Evolutionary conservation across 352 stramenopile species (phyloP).

Genomic region (Globisporangium nunn): DNA sequence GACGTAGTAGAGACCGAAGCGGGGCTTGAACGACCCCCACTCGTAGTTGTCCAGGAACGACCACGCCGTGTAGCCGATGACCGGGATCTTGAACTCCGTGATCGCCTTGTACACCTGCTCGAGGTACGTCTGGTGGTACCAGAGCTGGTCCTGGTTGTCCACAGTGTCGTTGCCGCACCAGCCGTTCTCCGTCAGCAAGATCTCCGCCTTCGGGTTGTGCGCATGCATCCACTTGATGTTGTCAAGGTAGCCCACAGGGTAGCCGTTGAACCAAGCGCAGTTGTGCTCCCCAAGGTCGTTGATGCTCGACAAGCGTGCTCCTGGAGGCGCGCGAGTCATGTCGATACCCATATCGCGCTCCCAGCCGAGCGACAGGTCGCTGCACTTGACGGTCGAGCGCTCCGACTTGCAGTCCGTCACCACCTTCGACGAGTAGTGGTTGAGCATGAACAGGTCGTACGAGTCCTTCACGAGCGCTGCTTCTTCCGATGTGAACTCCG

Average conservation of each 20-base stretch:
- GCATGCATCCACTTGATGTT: constrained; percentile 63
- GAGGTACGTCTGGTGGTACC: constrained; percentile 48
- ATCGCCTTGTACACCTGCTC: constrained; percentile 55
- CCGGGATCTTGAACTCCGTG: constrained; percentile 45
- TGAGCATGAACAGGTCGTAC: constrained; percentile 93
- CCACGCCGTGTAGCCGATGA: constrained; percentile 92
- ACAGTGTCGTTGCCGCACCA: constrained; percentile 51
- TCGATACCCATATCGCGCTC: constrained; percentile 43
- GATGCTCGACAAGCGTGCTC: constrained; percentile 36
- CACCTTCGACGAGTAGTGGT: constrained; percentile 80
- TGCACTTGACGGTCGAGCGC: constrained; percentile 27
- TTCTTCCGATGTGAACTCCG: constrained; percentile 79
- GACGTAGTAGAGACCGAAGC: constrained; percentile 16
- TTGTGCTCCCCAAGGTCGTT: constrained; percentile 17
- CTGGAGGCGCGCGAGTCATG: constrained; percentile 37
- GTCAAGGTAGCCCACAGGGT: constrained; percentile 42
- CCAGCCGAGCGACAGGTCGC: constrained; percentile 27
- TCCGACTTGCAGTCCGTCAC: constrained; percentile 44
- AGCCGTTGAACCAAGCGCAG: constrained; percentile 35
- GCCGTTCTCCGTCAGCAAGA: constrained; percentile 62
- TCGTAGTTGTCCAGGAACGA: constrained; percentile 94
- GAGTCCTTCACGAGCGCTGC: constrained; percentile 69
- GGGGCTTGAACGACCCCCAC: constrained; percentile 58
- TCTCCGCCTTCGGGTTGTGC: constrained; percentile 31
- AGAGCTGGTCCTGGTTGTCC: constrained; percentile 50